These are phyloP conservation scores for Colletotrichum liaoningense DNA, from an alignment of 2,329 filamentous ascomycete genomes.

Conservation along the genomic window DNA sequence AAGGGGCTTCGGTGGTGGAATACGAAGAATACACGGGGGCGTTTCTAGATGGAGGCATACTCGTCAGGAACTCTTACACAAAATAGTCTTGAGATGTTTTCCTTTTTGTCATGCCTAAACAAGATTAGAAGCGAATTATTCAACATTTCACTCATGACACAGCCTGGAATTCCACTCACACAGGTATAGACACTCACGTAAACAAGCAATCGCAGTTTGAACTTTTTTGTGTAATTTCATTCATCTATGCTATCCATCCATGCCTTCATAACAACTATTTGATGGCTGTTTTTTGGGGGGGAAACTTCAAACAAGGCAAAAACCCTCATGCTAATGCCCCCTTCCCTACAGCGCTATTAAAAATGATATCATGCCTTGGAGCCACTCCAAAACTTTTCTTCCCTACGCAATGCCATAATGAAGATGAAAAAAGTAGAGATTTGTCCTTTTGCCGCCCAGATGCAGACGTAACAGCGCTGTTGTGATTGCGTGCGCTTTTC, in stretches of 20 bases:
- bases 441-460: conserved; percentile 22
- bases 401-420: conserved; percentile 24
- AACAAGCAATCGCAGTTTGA: not conserved
- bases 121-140: conserved; percentile 1
- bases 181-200: not conserved
- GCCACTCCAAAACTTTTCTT: not conserved
- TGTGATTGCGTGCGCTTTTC: conserved; percentile 11
- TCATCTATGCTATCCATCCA: not conserved
- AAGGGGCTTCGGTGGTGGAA: not conserved
- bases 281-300: not conserved
- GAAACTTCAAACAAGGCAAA: not conserved
- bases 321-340: not conserved
- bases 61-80: not conserved
- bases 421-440: conserved; percentile 13
- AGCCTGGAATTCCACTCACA: not conserved
- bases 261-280: not conserved
- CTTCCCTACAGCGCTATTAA: conserved; percentile 14
- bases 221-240: not conserved
- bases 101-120: not conserved
- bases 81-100: not conserved
- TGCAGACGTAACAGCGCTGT: not conserved
- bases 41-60: conserved; percentile 4
- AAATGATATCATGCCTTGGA: not conserved
- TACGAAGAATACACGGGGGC: not conserved
- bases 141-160: not conserved